Conservation (phyloP, 768 basidiomycete genomes). For the Boletus reticuloceps region DNA sequence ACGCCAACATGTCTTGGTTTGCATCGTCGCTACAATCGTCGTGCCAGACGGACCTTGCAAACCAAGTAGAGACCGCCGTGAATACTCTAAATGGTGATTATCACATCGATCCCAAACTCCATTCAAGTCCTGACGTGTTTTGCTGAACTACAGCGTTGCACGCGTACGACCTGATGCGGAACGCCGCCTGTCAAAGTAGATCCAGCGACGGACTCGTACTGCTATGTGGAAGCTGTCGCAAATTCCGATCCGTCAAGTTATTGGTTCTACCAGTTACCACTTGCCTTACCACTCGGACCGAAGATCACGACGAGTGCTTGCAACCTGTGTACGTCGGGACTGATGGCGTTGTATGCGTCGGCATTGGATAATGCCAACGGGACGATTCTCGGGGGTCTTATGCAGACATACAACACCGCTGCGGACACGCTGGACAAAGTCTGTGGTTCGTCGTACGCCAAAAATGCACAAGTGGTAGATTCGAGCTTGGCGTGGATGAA, state of each 20-base stretch:
- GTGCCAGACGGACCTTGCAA: conserved; percentile 57
- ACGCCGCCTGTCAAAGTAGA: conserved; percentile 59
- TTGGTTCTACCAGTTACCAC: conserved; percentile 71
- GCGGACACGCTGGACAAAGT: conserved; percentile 42
- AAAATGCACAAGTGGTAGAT: conserved; percentile 8
- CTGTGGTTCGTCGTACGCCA: conserved; percentile 54
- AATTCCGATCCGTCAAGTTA: conserved; percentile 59
- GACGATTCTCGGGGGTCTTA: conserved; percentile 36
- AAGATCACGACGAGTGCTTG: conserved; percentile 49
- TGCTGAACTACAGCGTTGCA: conserved; percentile 46
- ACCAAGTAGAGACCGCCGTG: conserved; percentile 49
- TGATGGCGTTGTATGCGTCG: conserved; percentile 54
- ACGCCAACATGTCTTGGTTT: conserved; percentile 67
- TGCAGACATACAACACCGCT: conserved; percentile 48
- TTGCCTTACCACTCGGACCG: conserved; percentile 53
- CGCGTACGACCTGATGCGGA: conserved; percentile 60
- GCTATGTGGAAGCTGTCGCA: conserved; percentile 65
- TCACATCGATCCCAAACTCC: not conserved
- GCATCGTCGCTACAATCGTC: conserved; percentile 43
- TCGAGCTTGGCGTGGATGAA: conserved; percentile 9
- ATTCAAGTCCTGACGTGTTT: not conserved
- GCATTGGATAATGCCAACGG: conserved; percentile 39
- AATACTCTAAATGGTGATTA: conserved; percentile 55
- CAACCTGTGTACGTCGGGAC: conserved; percentile 57
- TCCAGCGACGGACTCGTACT: conserved; percentile 61